Percentiles rank a stretch among this genome's conserved stretches.
phyloP scores from a whole-genome alignment of 371 early-diverging fungal species.

The Neoconidiobolus thromboides region DNA sequence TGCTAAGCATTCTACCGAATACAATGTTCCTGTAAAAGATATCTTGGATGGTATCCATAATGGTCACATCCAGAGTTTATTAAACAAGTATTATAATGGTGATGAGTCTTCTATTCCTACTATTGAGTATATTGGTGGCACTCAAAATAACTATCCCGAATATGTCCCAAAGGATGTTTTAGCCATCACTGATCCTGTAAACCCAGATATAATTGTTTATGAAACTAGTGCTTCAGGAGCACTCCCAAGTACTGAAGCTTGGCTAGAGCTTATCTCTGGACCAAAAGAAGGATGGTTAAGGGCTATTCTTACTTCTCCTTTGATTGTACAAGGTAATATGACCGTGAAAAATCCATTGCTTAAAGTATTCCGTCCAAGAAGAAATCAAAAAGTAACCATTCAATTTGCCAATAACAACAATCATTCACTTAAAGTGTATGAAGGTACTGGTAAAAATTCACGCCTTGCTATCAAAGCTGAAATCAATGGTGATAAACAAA shows the following conservation, averaged over 20 bases:
- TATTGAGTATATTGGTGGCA: constrained; percentile 67
- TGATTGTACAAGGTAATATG: constrained; percentile 59
- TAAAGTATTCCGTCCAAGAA: constrained; percentile 62
- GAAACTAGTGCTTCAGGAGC: constrained; percentile 24
- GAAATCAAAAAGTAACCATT: constrained; percentile 50
- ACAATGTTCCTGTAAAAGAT: constrained; percentile 75
- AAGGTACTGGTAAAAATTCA: constrained; percentile 27
- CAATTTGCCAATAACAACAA: constrained; percentile 20
- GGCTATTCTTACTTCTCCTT: constrained; percentile 61
- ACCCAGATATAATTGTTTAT: constrained; percentile 18
- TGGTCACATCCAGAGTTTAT: constrained; percentile 40
- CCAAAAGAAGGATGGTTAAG: constrained; percentile 61
- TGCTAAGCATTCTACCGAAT: constrained; percentile 50
- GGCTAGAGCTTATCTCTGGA: constrained; percentile 59
- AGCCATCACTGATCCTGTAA: constrained; percentile 9
- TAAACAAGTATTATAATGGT: constrained; percentile 54
- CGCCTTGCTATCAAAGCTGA: constrained; percentile 38
- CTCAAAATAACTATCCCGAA: constrained; percentile 12
- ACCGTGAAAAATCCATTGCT: constrained; percentile 59
- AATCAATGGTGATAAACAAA: constrained; percentile 28
- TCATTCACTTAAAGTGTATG: constrained; percentile 24
- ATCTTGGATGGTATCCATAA: constrained; percentile 75
- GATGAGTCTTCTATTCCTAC: constrained; percentile 40
- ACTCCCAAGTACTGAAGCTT: constrained; percentile 35
- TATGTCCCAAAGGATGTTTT: not conserved